Base-by-base conservation (phyloP, 176 grass and related monocot species). In the Paspalum vaginatum region DNA sequence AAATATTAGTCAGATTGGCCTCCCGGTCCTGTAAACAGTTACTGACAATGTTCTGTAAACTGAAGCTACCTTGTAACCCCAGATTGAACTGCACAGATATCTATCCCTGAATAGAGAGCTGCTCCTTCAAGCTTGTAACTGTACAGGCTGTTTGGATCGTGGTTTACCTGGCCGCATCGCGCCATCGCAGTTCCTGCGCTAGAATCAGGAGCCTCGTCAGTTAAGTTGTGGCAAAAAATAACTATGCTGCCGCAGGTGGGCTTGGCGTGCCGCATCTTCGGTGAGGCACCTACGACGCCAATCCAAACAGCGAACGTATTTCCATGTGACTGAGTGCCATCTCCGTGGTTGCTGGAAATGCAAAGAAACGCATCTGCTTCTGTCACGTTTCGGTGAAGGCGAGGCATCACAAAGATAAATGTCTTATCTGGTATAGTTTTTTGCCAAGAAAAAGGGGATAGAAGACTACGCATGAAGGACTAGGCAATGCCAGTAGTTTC, bases 61-160 rank as follows among this genome's bases (percentile, higher is more conserved):
- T 77, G 16, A 72, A 49, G 58, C 55, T 85, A 62, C 56, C 57
- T 45, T 69, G 64, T 48, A 80, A 48, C 10, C 16, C 20, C 26
- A 18, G 13, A 47, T 84, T 41, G 17, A 38, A 27, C 32, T 9
- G 14, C 25, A 48, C 18, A 46, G 8, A n/a, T 42, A 59, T 11
- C 43, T 27, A 17, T 27, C 6, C 9, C 20, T 77, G 17, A 56
- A 56, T 46, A 5, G 4, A 73, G 5, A 65, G 69, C 16, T 40
- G 8, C 11, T 15, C 15, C 44, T 61, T 25, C 21, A 61, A 61
- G n/a, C 32, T 32, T 32, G 32, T 32, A 32, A 32, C 32, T 32
- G 32, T 32, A 32, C 32, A 32, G 32, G 32, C 32, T 32, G 32
- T 32, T 32, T 32, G 32, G 32, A 32, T 32, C 32, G 32, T 32